Evolutionary conservation across 2,329 filamentous ascomycete species (phyloP).

Genomic region (Microdochium trichocladiopsis): DNA sequence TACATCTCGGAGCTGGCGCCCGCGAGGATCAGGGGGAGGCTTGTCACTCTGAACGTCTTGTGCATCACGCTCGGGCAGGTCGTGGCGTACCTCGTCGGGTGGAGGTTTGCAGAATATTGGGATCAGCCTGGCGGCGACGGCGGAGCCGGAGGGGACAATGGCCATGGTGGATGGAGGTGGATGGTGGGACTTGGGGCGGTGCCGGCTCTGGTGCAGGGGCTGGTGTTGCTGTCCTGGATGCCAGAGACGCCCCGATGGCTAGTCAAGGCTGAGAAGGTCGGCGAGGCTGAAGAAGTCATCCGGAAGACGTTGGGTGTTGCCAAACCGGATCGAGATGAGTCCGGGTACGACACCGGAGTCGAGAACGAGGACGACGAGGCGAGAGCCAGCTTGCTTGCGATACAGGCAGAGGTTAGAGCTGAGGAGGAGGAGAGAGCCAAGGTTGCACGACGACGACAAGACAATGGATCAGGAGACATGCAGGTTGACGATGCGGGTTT

Average conservation of each 20-base stretch:
- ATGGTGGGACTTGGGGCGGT: constrained; percentile 82
- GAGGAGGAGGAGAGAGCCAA: constrained; percentile 49
- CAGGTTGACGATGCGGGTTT: constrained; percentile 23
- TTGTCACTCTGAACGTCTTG: constrained; percentile 76
- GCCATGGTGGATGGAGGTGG: constrained; percentile 68
- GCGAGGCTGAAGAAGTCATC: constrained; percentile 59
- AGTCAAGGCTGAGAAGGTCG: constrained; percentile 57
- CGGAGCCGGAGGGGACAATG: not conserved
- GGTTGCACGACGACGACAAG: constrained; percentile 17
- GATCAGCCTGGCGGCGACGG: constrained; percentile 24
- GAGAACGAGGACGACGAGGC: constrained; percentile 33
- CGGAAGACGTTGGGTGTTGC: constrained; percentile 41
- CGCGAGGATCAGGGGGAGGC: constrained; percentile 63
- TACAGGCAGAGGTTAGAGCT: constrained; percentile 68
- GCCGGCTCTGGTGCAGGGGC: constrained; percentile 64
- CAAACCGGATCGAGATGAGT: constrained; percentile 31
- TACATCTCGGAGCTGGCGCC: constrained; percentile 87
- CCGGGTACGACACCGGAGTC: too few relatives aligned
- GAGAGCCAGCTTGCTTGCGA: constrained; percentile 50
- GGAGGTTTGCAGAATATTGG: constrained; percentile 57
- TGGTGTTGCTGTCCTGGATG: constrained; percentile 60
- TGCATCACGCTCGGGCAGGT: constrained; percentile 88
- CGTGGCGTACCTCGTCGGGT: constrained; percentile 79
- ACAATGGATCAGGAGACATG: constrained; percentile 3
- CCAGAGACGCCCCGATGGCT: constrained; percentile 89